Conservation (phyloP, 352 stramenopile genomes). For the Phytophthora sansomeana region DNA sequence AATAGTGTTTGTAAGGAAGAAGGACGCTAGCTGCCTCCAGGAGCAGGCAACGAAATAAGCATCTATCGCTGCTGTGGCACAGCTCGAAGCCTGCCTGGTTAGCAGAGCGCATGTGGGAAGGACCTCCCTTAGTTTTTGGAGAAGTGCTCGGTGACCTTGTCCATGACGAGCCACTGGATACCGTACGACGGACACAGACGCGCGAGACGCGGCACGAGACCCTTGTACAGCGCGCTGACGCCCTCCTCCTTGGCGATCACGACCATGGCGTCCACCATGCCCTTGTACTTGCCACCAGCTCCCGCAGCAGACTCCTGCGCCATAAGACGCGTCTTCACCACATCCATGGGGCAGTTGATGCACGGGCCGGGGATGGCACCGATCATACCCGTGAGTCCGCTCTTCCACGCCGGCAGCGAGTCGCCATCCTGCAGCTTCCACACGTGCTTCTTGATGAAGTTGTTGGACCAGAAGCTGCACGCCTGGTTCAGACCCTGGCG, state of each 20-base stretch:
- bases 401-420: slow-evolving; percentile 94
- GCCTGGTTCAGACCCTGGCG: slow-evolving; percentile 98
- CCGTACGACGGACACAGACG: slow-evolving; percentile 89
- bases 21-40: slow-evolving; percentile 9
- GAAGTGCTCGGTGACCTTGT: slow-evolving; percentile 82
- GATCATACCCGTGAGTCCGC: slow-evolving; percentile 94
- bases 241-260: slow-evolving; percentile 97
- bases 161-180: slow-evolving; percentile 91
- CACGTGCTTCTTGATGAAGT: slow-evolving; percentile 91
- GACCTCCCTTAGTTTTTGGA: slow-evolving; percentile 48
- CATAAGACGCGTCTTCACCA: slow-evolving; percentile 97
- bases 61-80: slow-evolving; percentile 35
- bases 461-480: slow-evolving; percentile 98
- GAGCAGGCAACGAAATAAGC: slow-evolving; percentile 20
- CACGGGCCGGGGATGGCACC: slow-evolving; percentile 86
- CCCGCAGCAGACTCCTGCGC: slow-evolving; percentile 89
- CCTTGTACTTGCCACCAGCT: slow-evolving; percentile 94
- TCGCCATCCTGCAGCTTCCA: slow-evolving; percentile 88
- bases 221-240: slow-evolving; percentile 96
- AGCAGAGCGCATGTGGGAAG: slow-evolving; percentile 7
- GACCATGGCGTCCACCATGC: slow-evolving; percentile 91
- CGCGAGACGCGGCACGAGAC: slow-evolving; percentile 95
- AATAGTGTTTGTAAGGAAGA: slow-evolving; percentile 29
- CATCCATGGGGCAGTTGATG: slow-evolving; percentile 93
- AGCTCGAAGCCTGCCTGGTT: slow-evolving; percentile 4